Conservation (phyloP, 1,284 basidiomycete genomes). For the Trametes pubescens region DNA sequence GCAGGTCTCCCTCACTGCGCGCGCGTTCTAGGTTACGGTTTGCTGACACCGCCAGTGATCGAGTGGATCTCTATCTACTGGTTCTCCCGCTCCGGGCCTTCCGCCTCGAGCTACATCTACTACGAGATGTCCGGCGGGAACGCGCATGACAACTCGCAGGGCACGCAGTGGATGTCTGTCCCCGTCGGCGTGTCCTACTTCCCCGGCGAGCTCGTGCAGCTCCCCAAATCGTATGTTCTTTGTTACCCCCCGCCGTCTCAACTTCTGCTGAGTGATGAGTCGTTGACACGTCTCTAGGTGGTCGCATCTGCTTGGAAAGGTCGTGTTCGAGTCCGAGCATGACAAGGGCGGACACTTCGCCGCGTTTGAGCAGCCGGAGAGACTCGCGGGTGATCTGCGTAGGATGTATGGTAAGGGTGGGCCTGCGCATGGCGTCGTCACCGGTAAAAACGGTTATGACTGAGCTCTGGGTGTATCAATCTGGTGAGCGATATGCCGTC, state of each 20-base stretch:
- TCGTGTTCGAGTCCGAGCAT: constrained; percentile 40
- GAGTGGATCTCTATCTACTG: constrained; percentile 67
- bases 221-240: constrained; percentile 45
- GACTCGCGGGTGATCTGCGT: constrained; percentile 40
- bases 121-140: constrained; percentile 45
- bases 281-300: constrained; percentile 17
- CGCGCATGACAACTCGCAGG: constrained; percentile 4
- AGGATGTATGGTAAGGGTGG: constrained; percentile 43
- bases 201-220: constrained; percentile 50
- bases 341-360: constrained; percentile 44
- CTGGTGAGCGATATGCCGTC: too few species aligned
- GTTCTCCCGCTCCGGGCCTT: constrained; percentile 63
- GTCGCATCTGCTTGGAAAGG: constrained; percentile 36
- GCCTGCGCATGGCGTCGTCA: constrained; percentile 39
- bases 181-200: constrained; percentile 59
- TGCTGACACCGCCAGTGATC: constrained; percentile 48
- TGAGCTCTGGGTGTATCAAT: not conserved
- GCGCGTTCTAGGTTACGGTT: not conserved
- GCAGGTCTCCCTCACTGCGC: constrained; percentile 35
- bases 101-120: constrained; percentile 61
- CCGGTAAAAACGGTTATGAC: constrained; percentile 35
- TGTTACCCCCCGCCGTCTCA: too few species aligned
- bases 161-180: constrained; percentile 41
- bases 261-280: not conserved
- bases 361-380: constrained; percentile 41